Conservation (phyloP, 306 rosid species). For the Castanopsis chinensis region DNA sequence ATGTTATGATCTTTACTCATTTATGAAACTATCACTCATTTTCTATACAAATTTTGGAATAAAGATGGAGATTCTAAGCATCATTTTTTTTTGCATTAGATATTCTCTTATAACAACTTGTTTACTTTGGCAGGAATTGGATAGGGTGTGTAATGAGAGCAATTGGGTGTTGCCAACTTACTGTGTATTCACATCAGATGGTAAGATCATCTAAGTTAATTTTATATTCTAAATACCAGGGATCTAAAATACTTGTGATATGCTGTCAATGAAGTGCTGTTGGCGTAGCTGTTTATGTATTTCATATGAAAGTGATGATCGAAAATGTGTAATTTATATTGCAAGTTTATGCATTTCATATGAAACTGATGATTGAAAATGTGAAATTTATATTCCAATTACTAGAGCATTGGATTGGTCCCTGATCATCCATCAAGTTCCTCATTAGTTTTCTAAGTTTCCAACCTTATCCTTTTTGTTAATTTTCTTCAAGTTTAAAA, state of each 20-base stretch:
- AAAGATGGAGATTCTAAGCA: not conserved
- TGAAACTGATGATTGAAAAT: not conserved
- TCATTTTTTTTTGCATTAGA: not conserved
- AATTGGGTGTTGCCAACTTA: constrained; percentile 57
- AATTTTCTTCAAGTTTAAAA: not conserved
- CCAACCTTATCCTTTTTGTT: no score
- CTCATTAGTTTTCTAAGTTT: not conserved
- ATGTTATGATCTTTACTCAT: not conserved
- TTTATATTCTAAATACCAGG: not conserved
- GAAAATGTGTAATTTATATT: not conserved
- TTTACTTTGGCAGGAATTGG: constrained; percentile 41
- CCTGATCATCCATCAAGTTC: not conserved
- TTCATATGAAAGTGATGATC: no score
- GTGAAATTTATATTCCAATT: not conserved
- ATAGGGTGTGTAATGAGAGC: constrained; percentile 35
- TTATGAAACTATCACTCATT: not conserved
- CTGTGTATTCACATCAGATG: constrained; percentile 33
- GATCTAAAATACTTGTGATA: not conserved
- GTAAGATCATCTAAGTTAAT: constrained; percentile 28
- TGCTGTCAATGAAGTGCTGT: not conserved
- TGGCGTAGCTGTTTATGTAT: not conserved
- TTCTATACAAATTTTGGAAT: not conserved
- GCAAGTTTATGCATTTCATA: not conserved
- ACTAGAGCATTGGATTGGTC: not conserved
- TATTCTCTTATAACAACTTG: not conserved